Base-by-base conservation (phyloP, 257 asterid species). In the Plectranthus barbatus region DNA sequence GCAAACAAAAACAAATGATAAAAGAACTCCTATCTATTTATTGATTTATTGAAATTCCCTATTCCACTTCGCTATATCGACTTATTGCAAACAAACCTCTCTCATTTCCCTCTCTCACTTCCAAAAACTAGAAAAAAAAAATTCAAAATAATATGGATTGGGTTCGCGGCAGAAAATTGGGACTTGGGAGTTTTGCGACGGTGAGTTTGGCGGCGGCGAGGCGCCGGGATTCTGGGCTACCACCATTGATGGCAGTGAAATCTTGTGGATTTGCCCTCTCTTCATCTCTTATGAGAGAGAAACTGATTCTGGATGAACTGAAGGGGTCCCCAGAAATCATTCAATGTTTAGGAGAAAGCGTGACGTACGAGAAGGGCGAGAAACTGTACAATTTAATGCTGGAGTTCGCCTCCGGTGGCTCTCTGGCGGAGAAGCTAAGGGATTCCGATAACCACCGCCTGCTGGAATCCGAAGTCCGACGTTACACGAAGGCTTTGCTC, bases 121-220 rank as follows among this genome's bases (percentile, higher is more conserved):
- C 69, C 62, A 60, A 69, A 41, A 51, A 10, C 23, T 8, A 2
- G 33, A 13, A 1, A 4, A 45, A 2, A 57, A 10, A 10, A 40
- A 12, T n/a, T 5, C 1, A 14, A 14, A 14, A 4, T 36, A 15
- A 31, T 2, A 83, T 84, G 90, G 77, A 84, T 50, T 81, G 87
- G 90, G 42, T 77, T 63, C 77, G 85, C 59, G 83, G 90, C 62
- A 76, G 74, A 6, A 61, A 54, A 34, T 33, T 84, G 19, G 91
- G 87, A 1, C 77, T 74, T 29, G 91, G 91, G 0, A 76, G 85
- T 69, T 84, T 84, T 37, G 91, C 80, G 13, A 79, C 68, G 54
- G 85, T 84, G 55, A 68, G 45, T 58, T 54, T 84, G 47, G 87
- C 85, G n/a, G 67, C 65, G 36, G 55, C 79, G 14, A 65, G 42